Conservation (phyloP, 176 grass and related monocot species). For the Luzula sylvatica region DNA sequence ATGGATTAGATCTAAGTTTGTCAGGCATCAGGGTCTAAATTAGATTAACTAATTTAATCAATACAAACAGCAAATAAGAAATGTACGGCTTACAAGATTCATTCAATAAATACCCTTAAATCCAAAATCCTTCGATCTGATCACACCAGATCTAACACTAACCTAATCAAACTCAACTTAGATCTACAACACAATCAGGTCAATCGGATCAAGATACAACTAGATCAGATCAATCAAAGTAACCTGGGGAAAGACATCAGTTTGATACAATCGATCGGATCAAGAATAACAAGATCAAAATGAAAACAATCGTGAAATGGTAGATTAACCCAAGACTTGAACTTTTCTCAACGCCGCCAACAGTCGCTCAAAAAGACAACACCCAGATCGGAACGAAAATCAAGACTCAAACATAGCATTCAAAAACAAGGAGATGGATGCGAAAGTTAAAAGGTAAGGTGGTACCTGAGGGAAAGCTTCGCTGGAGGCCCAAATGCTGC, state of each 20-base stretch:
- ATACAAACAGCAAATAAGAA: not conserved
- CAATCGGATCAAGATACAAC: not conserved
- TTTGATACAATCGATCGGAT: too few relatives aligned
- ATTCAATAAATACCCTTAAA: not conserved
- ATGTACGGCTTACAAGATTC: not conserved
- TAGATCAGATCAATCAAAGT: too few relatives aligned
- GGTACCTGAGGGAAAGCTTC: constrained; percentile 39
- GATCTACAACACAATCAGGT: constrained; percentile 5
- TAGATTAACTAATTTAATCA: not conserved
- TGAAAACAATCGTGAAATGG: too few relatives aligned
- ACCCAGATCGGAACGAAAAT: too few relatives aligned
- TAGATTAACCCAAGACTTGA: too few relatives aligned
- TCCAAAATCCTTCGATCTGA: not conserved
- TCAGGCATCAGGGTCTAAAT: not conserved
- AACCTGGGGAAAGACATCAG: too few relatives aligned
- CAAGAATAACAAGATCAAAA: too few relatives aligned
- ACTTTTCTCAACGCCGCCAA: too few relatives aligned
- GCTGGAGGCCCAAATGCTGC: constrained; percentile 45
- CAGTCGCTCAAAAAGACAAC: too few relatives aligned
- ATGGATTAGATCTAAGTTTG: too few relatives aligned
- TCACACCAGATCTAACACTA: not conserved
- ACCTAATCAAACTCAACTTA: not conserved
- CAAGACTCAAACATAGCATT: not conserved
- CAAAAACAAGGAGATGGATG: not conserved
- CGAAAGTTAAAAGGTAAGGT: not conserved